Percentiles rank a stretch among this genome's conserved stretches.
phyloP scores from a whole-genome alignment of 2,329 filamentous ascomycete genomes.

The Aspergillus quadrilineatus region DNA sequence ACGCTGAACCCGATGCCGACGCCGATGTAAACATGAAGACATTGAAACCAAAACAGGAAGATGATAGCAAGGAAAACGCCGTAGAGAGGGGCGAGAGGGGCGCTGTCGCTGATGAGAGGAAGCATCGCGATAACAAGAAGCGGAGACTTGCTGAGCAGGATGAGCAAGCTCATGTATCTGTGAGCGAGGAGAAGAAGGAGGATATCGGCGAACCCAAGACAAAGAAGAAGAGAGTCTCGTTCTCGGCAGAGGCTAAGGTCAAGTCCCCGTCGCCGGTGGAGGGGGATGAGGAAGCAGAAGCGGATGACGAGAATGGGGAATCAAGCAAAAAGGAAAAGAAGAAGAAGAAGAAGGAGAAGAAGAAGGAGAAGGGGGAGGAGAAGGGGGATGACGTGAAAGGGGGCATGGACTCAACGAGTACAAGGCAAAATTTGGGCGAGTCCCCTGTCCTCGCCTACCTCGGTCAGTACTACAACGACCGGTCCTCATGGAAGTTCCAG shows the following conservation, averaged over 20 bases:
- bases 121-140: slow-evolving; percentile 25
- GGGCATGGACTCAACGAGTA: slow-evolving; percentile 13
- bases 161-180: slow-evolving; percentile 5
- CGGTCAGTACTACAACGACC: slow-evolving; percentile 68
- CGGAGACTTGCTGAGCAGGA: slow-evolving; percentile 19
- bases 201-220: slow-evolving; percentile 47
- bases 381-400: slow-evolving; percentile 26
- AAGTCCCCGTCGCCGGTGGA: slow-evolving; percentile 48
- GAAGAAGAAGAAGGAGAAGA: slow-evolving; percentile 17
- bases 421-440: slow-evolving; percentile 27
- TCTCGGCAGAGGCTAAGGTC: slow-evolving; percentile 50
- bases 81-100: slow-evolving; percentile 3
- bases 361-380: slow-evolving; percentile 27
- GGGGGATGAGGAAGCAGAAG: slow-evolving; percentile 49
- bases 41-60: neutral
- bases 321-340: slow-evolving; percentile 17
- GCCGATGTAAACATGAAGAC: neutral
- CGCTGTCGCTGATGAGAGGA: slow-evolving; percentile 18
- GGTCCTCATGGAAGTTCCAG: slow-evolving; percentile 87
- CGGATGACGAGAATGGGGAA: slow-evolving; percentile 17
- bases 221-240: slow-evolving; percentile 60
- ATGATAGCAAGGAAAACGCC: neutral
- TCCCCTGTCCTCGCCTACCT: slow-evolving; percentile 72
- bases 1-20: slow-evolving; percentile 9
- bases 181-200: slow-evolving; percentile 17